These are phyloP conservation scores for Globisporangium viniferum DNA, from an alignment of 352 stramenopile genomes.

Conservation along the genomic window DNA sequence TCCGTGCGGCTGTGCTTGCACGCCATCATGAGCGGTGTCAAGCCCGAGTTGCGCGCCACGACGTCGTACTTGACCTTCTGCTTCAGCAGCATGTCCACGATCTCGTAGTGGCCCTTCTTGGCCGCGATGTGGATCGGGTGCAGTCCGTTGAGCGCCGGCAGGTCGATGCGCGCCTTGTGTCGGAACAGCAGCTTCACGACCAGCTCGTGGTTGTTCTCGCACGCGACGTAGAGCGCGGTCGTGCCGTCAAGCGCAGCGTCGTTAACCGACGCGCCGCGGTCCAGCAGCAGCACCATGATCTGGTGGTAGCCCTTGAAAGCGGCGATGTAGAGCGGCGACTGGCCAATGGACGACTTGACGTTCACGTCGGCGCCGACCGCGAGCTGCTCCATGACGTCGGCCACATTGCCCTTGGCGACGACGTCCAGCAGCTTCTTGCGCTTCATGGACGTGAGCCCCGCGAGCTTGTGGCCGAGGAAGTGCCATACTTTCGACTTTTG, in stretches of 20 bases:
- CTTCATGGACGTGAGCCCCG: conserved; percentile 65
- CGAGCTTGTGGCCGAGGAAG: conserved; percentile 75
- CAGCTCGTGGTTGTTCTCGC: conserved; percentile 57
- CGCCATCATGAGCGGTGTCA: conserved; percentile 75
- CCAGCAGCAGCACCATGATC: conserved; percentile 67
- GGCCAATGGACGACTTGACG: conserved; percentile 40
- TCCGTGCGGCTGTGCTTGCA: conserved; percentile 48
- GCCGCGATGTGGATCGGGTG: conserved; percentile 61
- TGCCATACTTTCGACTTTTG: conserved; percentile 55
- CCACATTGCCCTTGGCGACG: conserved; percentile 45
- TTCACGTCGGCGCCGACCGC: conserved; percentile 56
- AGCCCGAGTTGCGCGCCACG: conserved; percentile 30
- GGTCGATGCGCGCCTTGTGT: conserved; percentile 47
- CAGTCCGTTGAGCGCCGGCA: conserved; percentile 40
- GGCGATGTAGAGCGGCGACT: conserved; percentile 62
- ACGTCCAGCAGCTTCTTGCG: conserved; percentile 67
- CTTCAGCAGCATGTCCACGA: conserved; percentile 45
- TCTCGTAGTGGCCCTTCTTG: conserved; percentile 45
- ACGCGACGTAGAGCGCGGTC: conserved; percentile 55
- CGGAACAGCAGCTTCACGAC: conserved; percentile 56
- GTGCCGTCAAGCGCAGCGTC: conserved; percentile 49
- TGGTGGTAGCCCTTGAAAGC: conserved; percentile 49
- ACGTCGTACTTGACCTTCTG: conserved; percentile 50
- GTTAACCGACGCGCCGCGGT: conserved; percentile 57
- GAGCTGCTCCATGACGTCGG: conserved; percentile 62